Evolutionary conservation across 495 filamentous ascomycete species (phyloP), one percentile per base, ranked within the genome.

Genomic region (Penicillium chermesinum): DNA sequence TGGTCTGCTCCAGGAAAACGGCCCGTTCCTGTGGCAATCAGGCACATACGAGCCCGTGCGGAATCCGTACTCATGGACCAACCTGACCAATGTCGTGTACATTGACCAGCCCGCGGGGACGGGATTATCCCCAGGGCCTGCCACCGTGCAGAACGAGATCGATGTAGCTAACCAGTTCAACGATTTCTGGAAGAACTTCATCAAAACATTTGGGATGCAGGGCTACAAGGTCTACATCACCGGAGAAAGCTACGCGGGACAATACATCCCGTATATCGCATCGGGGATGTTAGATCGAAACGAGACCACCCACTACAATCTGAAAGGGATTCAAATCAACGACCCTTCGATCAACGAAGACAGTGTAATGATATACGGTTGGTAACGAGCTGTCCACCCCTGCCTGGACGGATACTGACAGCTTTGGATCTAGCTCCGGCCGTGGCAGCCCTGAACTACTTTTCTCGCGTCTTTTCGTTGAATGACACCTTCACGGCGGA

Each of bases 261-360:
- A 73, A 46, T 94, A 91, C 53, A 82, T 89, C 32, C 86, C 88
- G 0, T 94, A 91, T 57, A 84, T 94, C 40, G 82, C 86, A 1
- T 75, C 79, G 53, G 83, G 81, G 7, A 86, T 93, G 73, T 68
- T 91, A 54, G 77, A 87, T 46, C 72, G 70, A 35, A 80, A 88
- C 14, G 76, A 93, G 57, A 82, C 65, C 1, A 70, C 57, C 2
- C 84, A 88, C 57, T 88, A 80, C 60, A 73, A 89, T 54, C 59
- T 89, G 9, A 68, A 76, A n/a, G 81, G 80, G 2, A 76, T 87
- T 43, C 70, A 82, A 59, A 80, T 90, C 49, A 82, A 88, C 62
- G 84, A 88, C 54, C 87, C 86, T 0, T 74, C 73, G 2, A 79
- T 85, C 30, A 77, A 75, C 30, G 65, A 71, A 12, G 69, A 75